These are phyloP conservation scores for Dalbergia oliveri DNA, from an alignment of 306 rosid species.

Conservation along the genomic window DNA sequence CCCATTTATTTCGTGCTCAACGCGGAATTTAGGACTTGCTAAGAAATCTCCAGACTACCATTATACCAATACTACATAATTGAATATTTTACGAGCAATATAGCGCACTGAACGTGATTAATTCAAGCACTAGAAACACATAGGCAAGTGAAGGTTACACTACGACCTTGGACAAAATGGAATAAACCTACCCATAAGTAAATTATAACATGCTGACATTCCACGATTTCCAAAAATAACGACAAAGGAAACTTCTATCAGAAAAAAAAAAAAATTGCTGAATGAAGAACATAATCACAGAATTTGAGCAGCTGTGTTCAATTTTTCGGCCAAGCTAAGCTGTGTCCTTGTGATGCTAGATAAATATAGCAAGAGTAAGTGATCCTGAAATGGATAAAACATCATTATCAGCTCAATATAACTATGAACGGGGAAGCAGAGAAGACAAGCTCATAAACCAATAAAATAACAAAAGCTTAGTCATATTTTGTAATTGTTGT, in stretches of 20 bases:
- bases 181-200: conserved; percentile 32
- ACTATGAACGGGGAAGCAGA: background rate
- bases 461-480: conserved; percentile 13
- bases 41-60: background rate
- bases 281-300: conserved; percentile 53
- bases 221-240: conserved; percentile 22
- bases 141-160: conserved; percentile 9
- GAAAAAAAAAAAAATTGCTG: conserved; percentile 29
- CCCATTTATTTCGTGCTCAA: background rate
- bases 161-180: conserved; percentile 35
- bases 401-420: conserved; percentile 17
- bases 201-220: conserved; percentile 30
- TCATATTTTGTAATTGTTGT: background rate
- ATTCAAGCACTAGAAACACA: background rate
- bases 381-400: conserved; percentile 63
- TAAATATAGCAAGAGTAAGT: conserved; percentile 81
- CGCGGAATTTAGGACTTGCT: background rate
- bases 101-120: background rate
- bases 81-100: background rate
- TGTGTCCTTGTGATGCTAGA: conserved; percentile 94
- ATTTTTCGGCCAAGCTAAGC: conserved; percentile 84
- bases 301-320: conserved; percentile 96
- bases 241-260: conserved; percentile 8
- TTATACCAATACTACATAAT: background rate
- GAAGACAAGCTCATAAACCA: background rate